phyloP scores from a whole-genome alignment of 192 early-diverging fungal species.

The Umbelopsis isabellina region DNA sequence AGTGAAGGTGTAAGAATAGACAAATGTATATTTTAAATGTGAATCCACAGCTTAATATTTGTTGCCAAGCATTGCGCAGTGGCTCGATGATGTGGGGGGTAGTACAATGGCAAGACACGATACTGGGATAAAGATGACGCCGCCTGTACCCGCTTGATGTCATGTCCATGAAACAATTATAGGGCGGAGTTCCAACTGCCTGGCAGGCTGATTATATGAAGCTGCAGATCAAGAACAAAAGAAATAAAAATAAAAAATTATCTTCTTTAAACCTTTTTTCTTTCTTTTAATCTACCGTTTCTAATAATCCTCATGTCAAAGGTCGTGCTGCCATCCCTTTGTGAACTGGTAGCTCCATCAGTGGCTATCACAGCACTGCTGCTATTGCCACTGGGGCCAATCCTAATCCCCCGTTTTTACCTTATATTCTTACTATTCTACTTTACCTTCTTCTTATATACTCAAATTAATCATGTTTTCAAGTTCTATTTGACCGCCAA shows the following conservation, averaged over 20 bases:
- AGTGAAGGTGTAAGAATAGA: too few relatives aligned
- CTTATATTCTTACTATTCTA: constrained; percentile 47
- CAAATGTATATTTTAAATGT: too few relatives aligned
- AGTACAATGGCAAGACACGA: neutral
- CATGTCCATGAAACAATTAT: neutral
- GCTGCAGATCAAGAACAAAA: too few relatives aligned
- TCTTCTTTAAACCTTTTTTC: neutral
- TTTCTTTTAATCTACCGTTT: neutral
- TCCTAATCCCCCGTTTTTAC: constrained; percentile 48
- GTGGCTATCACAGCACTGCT: constrained; percentile 42
- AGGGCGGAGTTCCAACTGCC: neutral
- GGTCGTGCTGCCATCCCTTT: constrained; percentile 28
- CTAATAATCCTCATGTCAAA: neutral
- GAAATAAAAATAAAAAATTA: neutral
- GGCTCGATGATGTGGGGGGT: too few relatives aligned
- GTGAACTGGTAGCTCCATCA: constrained; percentile 50
- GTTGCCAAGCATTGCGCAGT: too few relatives aligned
- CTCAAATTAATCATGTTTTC: constrained; percentile 50
- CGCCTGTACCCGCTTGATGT: neutral
- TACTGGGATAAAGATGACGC: neutral
- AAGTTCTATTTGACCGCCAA: constrained; percentile 50
- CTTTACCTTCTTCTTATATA: constrained; percentile 48
- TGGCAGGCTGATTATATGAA: too few relatives aligned
- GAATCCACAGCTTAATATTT: too few relatives aligned
- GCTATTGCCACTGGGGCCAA: constrained; percentile 45